Conservation (phyloP, 2,329 filamentous ascomycete genomes). For the Celoporthe dispersa region DNA sequence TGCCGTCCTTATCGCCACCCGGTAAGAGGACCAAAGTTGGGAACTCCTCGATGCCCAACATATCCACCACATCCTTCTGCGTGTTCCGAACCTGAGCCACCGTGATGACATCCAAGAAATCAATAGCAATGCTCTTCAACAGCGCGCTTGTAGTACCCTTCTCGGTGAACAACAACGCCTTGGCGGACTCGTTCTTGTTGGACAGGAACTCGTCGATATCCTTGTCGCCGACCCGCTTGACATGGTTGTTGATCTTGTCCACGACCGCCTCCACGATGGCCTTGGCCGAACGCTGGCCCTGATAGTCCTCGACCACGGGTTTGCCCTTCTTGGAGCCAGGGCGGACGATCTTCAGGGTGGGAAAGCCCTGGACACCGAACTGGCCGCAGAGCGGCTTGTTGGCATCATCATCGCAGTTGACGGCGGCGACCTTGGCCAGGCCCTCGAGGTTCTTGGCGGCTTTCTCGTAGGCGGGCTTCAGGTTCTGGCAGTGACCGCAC, state of each 20-base stretch:
- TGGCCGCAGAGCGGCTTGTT: constrained; percentile 87
- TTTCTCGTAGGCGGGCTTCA: constrained; percentile 95
- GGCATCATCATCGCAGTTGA: constrained; percentile 91
- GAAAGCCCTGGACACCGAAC: constrained; percentile 92
- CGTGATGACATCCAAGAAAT: constrained; percentile 80
- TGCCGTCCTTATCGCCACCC: constrained; percentile 66
- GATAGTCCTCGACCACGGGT: constrained; percentile 88
- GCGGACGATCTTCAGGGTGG: constrained; percentile 90
- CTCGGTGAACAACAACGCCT: constrained; percentile 90
- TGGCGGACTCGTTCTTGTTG: constrained; percentile 70
- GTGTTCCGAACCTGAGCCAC: constrained; percentile 85
- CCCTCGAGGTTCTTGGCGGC: constrained; percentile 88
- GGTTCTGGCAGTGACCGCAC: constrained; percentile 96
- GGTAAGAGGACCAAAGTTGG: constrained; percentile 83
- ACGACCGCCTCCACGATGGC: constrained; percentile 85
- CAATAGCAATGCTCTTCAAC: constrained; percentile 83
- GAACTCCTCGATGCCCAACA: constrained; percentile 77
- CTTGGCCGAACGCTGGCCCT: constrained; percentile 81
- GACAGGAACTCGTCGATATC: constrained; percentile 76
- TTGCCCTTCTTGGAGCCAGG: constrained; percentile 77
- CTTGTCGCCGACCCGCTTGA: constrained; percentile 79
- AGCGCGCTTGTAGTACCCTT: constrained; percentile 88
- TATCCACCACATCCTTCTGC: constrained; percentile 71
- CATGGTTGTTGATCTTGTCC: constrained; percentile 89
- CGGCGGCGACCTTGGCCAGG: constrained; percentile 88